These are phyloP conservation scores for Fraxinus sp. DNA, from an alignment of 305 asterid species.

Conservation along the genomic window DNA sequence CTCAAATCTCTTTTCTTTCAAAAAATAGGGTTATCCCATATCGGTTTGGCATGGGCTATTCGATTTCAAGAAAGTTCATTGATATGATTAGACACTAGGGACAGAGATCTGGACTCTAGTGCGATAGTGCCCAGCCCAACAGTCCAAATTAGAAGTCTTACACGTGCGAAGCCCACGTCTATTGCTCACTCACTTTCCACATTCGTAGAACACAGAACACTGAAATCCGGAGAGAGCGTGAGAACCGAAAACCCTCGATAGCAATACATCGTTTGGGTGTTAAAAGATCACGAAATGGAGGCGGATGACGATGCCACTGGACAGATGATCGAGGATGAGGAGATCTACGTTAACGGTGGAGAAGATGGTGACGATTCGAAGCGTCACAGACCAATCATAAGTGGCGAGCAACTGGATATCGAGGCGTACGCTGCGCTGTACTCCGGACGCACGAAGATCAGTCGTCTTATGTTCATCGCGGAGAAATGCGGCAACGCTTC, in stretches of 20 bases:
- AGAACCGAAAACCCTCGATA: conserved; percentile 32
- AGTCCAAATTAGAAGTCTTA: neutral
- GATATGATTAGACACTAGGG: no score
- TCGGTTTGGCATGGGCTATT: neutral
- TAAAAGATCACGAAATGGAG: conserved; percentile 46
- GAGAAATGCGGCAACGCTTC: conserved; percentile 58
- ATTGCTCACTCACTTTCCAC: neutral
- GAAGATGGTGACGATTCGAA: conserved; percentile 37
- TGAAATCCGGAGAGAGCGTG: conserved; percentile 18
- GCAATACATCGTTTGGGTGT: conserved; percentile 19
- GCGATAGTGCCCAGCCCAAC: neutral
- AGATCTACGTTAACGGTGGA: conserved; percentile 58
- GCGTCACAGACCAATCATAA: conserved; percentile 77
- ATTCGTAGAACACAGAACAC: neutral
- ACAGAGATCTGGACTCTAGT: neutral
- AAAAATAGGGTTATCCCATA: neutral
- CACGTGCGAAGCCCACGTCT: conserved; percentile 26
- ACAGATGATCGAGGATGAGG: conserved; percentile 58
- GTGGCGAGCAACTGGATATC: conserved; percentile 84
- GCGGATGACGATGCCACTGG: conserved; percentile 60
- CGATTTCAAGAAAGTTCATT: neutral
- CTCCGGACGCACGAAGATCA: conserved; percentile 80
- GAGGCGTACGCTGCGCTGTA: conserved; percentile 92
- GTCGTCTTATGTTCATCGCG: conserved; percentile 72
- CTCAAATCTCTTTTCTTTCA: neutral